Base-by-base conservation (phyloP, 2,329 filamentous ascomycete species). In the Chrysosporium keratinophilum region DNA sequence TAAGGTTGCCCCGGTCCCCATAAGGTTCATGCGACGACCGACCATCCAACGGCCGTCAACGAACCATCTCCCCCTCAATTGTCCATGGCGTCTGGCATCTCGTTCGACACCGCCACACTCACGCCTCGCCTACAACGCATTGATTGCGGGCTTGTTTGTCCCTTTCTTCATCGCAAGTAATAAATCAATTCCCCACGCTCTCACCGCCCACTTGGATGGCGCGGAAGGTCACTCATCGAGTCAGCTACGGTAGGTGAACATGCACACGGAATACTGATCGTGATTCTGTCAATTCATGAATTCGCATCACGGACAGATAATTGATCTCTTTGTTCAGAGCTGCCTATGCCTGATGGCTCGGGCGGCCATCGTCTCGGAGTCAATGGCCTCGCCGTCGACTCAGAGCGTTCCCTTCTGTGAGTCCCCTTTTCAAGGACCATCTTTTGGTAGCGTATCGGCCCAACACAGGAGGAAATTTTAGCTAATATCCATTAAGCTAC, bases 321-420 rank as follows among this genome's bases (percentile, higher is more conserved):
- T 35, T 46, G n/a, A 41, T 41, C n/a, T n/a, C 33, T 44, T 15
- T 31, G 20, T 48, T 44, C 48, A 53, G 39, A 53, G 45, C 78
- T 88, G 61, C 84, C 84, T 64, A 80, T 87, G 63, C 81, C 83
- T 58, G 83, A 85, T 69, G 82, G 81, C 55, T 79, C 82, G 15
- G 88, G 88, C 61, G 91, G 91, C 55, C 93, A 98, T 75, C 80
- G 90, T 63, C 82, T 97, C 54, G 93, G 93, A 60, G 88, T 98
- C 62, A 96, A 97, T 76, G 90, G 91, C 58, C 81, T 98, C 57
- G 88, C 88, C 50, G 84, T 96, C 60, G 93, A 97, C 71, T 76
- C 78, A 57, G 78, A 84, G 61, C 87, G 86, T 69, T 87, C 85
- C 54, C 89, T 95, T 57, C 78, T 98, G 89, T 96, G 77, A 48